Percentiles rank a stretch among this genome's conserved stretches.
Conservation (phyloP, 2,329 filamentous ascomycete species). For the Cercospora sp. region DNA sequence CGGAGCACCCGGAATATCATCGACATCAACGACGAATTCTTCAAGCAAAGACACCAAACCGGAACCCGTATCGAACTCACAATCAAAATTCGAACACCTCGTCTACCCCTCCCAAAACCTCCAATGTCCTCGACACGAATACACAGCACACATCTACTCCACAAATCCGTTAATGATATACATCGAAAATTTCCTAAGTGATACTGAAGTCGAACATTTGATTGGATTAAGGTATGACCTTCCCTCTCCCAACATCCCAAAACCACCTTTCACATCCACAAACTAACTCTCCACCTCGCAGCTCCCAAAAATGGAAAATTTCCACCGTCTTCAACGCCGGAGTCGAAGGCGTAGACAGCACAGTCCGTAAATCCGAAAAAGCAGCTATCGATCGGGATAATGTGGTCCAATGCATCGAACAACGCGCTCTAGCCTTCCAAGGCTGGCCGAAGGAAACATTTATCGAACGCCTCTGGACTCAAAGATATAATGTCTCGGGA, state of each 20-base stretch:
- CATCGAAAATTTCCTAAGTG: conserved; percentile 42
- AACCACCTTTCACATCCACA: no score
- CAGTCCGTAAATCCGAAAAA: conserved; percentile 56
- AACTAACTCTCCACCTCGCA: conserved; percentile 11
- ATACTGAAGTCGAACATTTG: conserved; percentile 25
- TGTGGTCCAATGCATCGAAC: conserved; percentile 59
- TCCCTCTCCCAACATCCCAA: no score
- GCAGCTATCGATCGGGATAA: conserved; percentile 50
- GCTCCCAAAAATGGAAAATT: conserved; percentile 52
- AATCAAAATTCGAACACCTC: conserved; percentile 41
- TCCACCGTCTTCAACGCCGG: conserved; percentile 57
- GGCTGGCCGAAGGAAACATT: conserved; percentile 60
- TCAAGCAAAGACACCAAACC: not conserved
- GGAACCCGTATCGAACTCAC: not conserved
- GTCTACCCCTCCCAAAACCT: conserved; percentile 45
- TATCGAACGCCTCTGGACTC: conserved; percentile 62
- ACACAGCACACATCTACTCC: conserved; percentile 52
- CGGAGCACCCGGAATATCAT: conserved; percentile 33
- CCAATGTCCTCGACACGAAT: conserved; percentile 42
- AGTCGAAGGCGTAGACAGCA: conserved; percentile 49
- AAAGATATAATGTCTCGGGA: conserved; percentile 58
- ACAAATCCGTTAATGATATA: conserved; percentile 59
- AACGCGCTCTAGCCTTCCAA: conserved; percentile 59
- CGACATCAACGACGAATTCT: not conserved
- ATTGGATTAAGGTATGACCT: conserved; percentile 49